Conservation (phyloP, 148 eudicot genomes). For the Chenopodium album region DNA sequence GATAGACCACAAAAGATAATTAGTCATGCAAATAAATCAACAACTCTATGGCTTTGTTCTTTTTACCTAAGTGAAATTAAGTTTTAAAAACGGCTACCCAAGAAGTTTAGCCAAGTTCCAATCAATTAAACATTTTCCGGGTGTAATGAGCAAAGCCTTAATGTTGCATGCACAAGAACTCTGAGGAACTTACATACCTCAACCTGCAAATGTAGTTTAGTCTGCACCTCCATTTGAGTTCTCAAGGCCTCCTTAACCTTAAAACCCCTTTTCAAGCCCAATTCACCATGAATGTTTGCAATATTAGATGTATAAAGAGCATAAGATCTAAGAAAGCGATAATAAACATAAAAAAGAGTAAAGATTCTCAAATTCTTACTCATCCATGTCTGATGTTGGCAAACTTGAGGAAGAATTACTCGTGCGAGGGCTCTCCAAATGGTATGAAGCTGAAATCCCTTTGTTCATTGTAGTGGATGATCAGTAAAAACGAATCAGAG, state of each 20-base stretch:
- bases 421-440: constrained; percentile 59
- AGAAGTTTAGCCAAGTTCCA: no score
- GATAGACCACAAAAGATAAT: neutral
- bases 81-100: neutral
- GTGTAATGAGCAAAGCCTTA: neutral
- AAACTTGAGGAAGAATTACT: constrained; percentile 63
- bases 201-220: constrained; percentile 73
- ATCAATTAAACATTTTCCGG: neutral
- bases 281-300: constrained; percentile 9
- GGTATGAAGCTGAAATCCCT: constrained; percentile 54
- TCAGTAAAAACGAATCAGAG: constrained; percentile 17
- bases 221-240: constrained; percentile 86
- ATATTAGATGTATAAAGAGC: neutral
- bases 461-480: constrained; percentile 24
- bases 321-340: neutral
- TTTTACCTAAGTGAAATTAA: neutral
- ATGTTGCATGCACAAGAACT: neutral
- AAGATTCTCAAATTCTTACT: constrained; percentile 46
- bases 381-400: constrained; percentile 63
- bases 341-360: neutral
- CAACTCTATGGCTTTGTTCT: neutral
- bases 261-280: constrained; percentile 48
- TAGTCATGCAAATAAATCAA: neutral
- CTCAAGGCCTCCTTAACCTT: constrained; percentile 83
- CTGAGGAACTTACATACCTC: constrained; percentile 44